Evolutionary conservation across 2,329 filamentous ascomycete genomes (phyloP).

Genomic region (Aaosphaeria pasadenensis): DNA sequence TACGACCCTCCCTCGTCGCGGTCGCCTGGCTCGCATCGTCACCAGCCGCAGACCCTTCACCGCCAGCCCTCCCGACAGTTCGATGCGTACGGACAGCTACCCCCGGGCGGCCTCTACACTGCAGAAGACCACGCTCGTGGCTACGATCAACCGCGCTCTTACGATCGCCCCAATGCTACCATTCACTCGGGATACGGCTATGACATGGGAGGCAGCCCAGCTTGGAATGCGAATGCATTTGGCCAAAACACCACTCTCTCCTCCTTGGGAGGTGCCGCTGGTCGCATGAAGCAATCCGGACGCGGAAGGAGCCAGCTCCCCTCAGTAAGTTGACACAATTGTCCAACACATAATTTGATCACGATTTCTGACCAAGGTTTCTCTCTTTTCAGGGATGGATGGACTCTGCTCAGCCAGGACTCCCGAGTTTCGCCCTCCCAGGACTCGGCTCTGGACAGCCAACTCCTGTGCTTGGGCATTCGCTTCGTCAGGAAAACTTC

Average conservation of each 20-base stretch:
- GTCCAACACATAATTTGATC: background rate
- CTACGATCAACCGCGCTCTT: conserved; percentile 52
- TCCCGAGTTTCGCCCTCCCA: conserved; percentile 40
- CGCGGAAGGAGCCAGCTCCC: conserved; percentile 63
- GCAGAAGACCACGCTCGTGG: conserved; percentile 59
- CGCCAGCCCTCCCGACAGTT: conserved; percentile 75
- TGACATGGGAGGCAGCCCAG: conserved; percentile 60
- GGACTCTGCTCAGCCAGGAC: conserved; percentile 49
- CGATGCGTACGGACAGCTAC: conserved; percentile 68
- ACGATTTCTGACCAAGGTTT: background rate
- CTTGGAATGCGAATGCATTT: conserved; percentile 77
- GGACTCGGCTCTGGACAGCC: conserved; percentile 36
- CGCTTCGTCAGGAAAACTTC: conserved; percentile 43
- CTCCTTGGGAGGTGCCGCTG: conserved; percentile 50
- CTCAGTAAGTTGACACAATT: conserved; percentile 57
- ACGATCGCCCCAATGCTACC: conserved; percentile 59
- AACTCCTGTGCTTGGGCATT: conserved; percentile 30
- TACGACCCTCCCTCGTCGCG: conserved; percentile 53
- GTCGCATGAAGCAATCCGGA: conserved; percentile 55
- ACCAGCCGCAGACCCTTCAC: conserved; percentile 58
- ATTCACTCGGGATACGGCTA: conserved; percentile 55
- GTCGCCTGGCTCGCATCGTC: conserved; percentile 71
- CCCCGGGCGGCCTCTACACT: conserved; percentile 62
- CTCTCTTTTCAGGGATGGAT: conserved; percentile 56
- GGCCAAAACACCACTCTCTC: conserved; percentile 64